Conservation (phyloP, 1,284 basidiomycete species). For the Irpex lacteus region DNA sequence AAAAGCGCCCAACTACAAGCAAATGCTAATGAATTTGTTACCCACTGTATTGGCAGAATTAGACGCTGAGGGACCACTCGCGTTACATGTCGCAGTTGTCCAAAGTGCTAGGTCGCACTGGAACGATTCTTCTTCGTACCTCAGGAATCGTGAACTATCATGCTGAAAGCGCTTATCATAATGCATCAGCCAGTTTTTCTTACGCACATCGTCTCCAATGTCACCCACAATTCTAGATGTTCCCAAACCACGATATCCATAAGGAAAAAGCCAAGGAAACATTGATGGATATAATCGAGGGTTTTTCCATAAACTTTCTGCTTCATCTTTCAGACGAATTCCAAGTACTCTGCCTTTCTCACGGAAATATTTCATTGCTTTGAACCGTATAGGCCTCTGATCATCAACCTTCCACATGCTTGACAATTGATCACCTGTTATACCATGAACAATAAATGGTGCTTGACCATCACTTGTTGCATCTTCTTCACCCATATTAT, state of each 20-base stretch:
- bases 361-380: not conserved
- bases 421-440: not conserved
- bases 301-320: conserved; percentile 30
- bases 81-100: too few relatives aligned
- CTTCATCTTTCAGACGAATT: conserved; percentile 22
- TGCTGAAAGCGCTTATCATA: too few relatives aligned
- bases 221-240: not conserved
- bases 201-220: too few relatives aligned
- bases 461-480: too few relatives aligned
- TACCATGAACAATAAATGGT: not conserved
- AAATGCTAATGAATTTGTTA: too few relatives aligned
- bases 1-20: too few relatives aligned
- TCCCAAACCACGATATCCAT: conserved; percentile 32
- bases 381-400: not conserved
- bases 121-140: too few relatives aligned
- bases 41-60: too few relatives aligned
- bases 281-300: conserved; percentile 29
- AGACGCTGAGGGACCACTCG: too few relatives aligned
- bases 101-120: too few relatives aligned
- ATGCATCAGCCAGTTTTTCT: too few relatives aligned
- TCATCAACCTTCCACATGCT: not conserved
- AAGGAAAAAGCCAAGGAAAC: conserved; percentile 38
- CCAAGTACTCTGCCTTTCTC: not conserved
- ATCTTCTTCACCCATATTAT: conserved; percentile 10
- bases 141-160: too few relatives aligned